phyloP scores from a whole-genome alignment of 164 flowering plant genomes.

The Berberis vulgaris region DNA sequence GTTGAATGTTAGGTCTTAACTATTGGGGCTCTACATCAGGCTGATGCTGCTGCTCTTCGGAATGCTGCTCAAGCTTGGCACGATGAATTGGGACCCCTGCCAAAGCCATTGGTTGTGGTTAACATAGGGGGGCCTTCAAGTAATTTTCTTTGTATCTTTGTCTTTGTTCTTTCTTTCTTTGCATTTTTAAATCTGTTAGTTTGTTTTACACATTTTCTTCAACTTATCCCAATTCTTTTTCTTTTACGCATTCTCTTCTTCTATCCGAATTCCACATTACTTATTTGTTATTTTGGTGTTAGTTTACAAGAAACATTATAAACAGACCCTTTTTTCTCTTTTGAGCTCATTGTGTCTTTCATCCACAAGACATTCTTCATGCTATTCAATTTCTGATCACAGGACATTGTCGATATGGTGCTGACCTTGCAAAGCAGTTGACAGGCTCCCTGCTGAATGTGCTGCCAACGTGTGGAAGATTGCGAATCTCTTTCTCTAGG shows the following conservation, averaged over 20 bases:
- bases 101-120: constrained; percentile 86
- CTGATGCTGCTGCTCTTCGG: constrained; percentile 71
- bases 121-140: constrained; percentile 93
- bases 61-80: constrained; percentile 84
- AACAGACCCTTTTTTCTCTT: too few species aligned
- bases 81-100: constrained; percentile 79
- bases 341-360: too few species aligned
- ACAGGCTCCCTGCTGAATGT: constrained; percentile 40
- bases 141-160: constrained; percentile 13
- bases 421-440: constrained; percentile 75
- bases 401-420: constrained; percentile 84
- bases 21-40: constrained; percentile 81
- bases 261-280: too few species aligned
- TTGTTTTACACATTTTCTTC: background rate
- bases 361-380: too few species aligned
- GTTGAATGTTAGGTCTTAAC: constrained; percentile 59
- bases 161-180: too few species aligned
- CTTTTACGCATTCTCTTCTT: too few species aligned
- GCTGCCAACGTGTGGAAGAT: constrained; percentile 75
- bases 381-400: constrained; percentile 2
- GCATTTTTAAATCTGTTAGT: background rate
- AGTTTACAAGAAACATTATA: too few species aligned
- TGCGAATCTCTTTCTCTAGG: constrained; percentile 76
- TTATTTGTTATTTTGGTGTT: too few species aligned
- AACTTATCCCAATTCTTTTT: too few species aligned